These are phyloP conservation scores for Blastobotrys capitulatus DNA, from an alignment of 1,139 yeast species.

Conservation along the genomic window DNA sequence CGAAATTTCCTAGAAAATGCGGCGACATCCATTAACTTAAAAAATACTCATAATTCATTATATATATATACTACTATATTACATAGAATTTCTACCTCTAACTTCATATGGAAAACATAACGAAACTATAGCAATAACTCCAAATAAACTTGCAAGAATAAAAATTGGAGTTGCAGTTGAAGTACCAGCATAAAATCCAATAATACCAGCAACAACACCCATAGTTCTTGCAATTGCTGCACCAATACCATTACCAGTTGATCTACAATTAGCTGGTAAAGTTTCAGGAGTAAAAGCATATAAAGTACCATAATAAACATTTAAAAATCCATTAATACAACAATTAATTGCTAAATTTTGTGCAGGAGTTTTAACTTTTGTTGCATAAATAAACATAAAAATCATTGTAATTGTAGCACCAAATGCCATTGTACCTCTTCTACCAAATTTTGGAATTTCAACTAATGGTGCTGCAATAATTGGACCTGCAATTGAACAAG, in stretches of 20 bases:
- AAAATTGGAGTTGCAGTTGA: conserved; percentile 48
- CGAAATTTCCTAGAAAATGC: not conserved
- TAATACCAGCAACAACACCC: conserved; percentile 48
- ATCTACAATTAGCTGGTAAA: conserved; percentile 41
- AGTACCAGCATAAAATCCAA: conserved; percentile 43
- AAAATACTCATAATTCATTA: not conserved
- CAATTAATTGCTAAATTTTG: conserved; percentile 52
- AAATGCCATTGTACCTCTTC: conserved; percentile 54
- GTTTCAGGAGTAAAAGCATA: conserved; percentile 55
- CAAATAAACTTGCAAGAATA: conserved; percentile 52
- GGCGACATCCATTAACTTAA: not conserved
- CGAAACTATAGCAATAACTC: conserved; percentile 41
- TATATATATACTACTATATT: not conserved
- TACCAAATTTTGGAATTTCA: conserved; percentile 33
- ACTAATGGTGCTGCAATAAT: conserved; percentile 41
- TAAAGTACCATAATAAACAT: conserved; percentile 50
- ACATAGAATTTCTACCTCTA: conserved; percentile 23
- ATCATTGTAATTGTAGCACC: conserved; percentile 55
- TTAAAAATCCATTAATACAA: conserved; percentile 45
- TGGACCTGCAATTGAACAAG: conserved; percentile 53
- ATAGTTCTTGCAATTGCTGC: conserved; percentile 44
- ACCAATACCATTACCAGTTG: conserved; percentile 54
- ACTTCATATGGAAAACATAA: conserved; percentile 44
- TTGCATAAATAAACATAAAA: conserved; percentile 49
- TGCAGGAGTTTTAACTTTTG: conserved; percentile 45